phyloP scores from a whole-genome alignment of 2,329 filamentous ascomycete species.

The Onygenales sp. region DNA sequence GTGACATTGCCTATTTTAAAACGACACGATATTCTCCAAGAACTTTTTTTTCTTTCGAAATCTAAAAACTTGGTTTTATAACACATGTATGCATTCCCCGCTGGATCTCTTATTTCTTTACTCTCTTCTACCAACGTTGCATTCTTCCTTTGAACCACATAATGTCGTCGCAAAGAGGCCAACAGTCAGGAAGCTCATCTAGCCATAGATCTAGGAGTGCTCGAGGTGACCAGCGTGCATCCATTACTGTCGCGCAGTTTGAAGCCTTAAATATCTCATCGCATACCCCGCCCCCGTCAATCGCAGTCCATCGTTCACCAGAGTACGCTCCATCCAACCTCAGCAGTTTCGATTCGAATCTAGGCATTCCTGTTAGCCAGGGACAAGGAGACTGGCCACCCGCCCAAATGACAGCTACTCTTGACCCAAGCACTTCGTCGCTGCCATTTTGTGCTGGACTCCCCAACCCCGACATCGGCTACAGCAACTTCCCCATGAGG shows the following conservation, averaged over 20 bases:
- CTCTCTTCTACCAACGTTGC: not conserved
- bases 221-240: conserved; percentile 1
- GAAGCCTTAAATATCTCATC: conserved; percentile 7
- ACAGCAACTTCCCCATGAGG: not conserved
- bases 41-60: not conserved
- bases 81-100: conserved; percentile 1
- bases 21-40: not conserved
- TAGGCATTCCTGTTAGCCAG: not conserved
- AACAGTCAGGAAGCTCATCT: conserved; percentile 23
- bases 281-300: conserved; percentile 6
- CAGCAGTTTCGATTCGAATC: conserved; percentile 2
- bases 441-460: not conserved
- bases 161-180: not conserved
- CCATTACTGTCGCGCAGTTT: conserved; percentile 5
- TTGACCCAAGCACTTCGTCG: not conserved
- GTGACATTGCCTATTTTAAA: not conserved
- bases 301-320: conserved; percentile 4
- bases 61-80: not conserved
- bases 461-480: not conserved
- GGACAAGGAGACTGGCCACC: not conserved
- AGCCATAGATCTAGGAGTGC: conserved; percentile 25
- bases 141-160: not conserved
- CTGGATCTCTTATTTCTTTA: not conserved
- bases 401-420: not conserved
- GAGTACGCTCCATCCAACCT: conserved; percentile 4